Base-by-base conservation (phyloP, 345 rosid species). In the Hevea brasiliensis region DNA sequence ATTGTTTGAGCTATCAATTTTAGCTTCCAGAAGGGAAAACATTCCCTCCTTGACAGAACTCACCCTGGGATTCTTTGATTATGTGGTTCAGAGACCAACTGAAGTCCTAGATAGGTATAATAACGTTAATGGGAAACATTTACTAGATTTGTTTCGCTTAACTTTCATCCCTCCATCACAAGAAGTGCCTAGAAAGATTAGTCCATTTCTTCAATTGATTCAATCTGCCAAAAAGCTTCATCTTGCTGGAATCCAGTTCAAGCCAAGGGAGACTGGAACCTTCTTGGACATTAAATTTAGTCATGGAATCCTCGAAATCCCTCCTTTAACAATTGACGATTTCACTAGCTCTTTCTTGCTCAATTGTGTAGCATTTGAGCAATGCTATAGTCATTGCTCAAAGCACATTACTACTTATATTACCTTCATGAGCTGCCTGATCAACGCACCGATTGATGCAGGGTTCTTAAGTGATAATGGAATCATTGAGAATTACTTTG, bases 321-420 rank as follows among this genome's bases (percentile, higher is more conserved):
- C 90, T 0, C 51, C 72, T 0, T 44, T 88, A 7, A 82, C 78
- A 4, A 50, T 88, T 13, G 87, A 88, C 48, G 89, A 84, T 67
- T 82, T 83, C n/a, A 72, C 71, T 0, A 88, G 65, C 70, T 68
- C 85, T 2, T 8, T 86, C 20, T 70, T 88, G 66, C 84, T 87
- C 26, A 90, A 89, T 23, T 81, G 78, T 21, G 85, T 87, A 8
- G 88, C 91, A 0, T 86, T 76, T 32, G 88, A 89, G 69, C 96
- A 86, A 58, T 82, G 89, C 29, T 82, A 85, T 56, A 71, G 72
- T 54, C 82, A 84, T 48, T 69, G 83, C 50, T 65, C 87, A 6
- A 82, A 79, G 70, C 79, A 87, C 77, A 56, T 90, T 68, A 90
- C 89, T 0, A 77, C 83, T 37, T 89, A 87, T 23, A 85, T 81